Evolutionary conservation across 1,284 basidiomycete species (phyloP).

Genomic region (Laetiporus sulphureus): DNA sequence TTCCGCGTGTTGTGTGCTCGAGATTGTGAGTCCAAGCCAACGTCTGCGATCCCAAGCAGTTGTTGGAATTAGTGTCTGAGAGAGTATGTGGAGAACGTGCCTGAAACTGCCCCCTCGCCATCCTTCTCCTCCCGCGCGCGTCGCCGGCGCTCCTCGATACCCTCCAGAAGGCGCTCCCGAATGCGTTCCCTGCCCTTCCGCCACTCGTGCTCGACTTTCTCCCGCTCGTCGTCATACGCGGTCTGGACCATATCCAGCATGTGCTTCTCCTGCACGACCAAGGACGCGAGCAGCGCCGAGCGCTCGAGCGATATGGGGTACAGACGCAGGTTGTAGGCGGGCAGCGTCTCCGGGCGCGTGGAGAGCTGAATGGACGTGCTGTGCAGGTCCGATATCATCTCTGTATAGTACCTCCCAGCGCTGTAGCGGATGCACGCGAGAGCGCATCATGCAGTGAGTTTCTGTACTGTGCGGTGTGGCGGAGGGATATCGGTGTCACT

Average conservation of each 20-base stretch:
- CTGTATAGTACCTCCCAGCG: constrained; percentile 42
- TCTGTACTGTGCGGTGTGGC: background rate
- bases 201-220: constrained; percentile 75
- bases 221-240: constrained; percentile 71
- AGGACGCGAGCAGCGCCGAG: constrained; percentile 59
- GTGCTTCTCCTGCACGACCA: constrained; percentile 58
- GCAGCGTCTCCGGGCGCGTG: constrained; percentile 54
- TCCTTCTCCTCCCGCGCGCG: constrained; percentile 78
- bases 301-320: constrained; percentile 69
- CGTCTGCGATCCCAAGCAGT: constrained; percentile 39
- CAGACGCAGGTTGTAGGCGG: constrained; percentile 60
- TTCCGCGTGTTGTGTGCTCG: constrained; percentile 77
- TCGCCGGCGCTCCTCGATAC: constrained; percentile 70
- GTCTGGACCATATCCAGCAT: constrained; percentile 53
- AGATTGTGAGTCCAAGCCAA: constrained; percentile 62
- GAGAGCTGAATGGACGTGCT: constrained; percentile 51
- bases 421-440: constrained; percentile 21
- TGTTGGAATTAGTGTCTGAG: constrained; percentile 5
- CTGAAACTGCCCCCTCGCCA: constrained; percentile 63
- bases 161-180: constrained; percentile 68
- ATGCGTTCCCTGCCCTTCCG: constrained; percentile 62
- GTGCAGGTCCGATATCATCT: constrained; percentile 50
- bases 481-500: constrained; percentile 23
- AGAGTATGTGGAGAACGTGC: constrained; percentile 27
- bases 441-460: background rate